A percentile compares a stretch with the other conserved stretches of the same genome.
phyloP scores from a whole-genome alignment of 305 asterid genomes.

The Fraxinus xanthoxyloides region DNA sequence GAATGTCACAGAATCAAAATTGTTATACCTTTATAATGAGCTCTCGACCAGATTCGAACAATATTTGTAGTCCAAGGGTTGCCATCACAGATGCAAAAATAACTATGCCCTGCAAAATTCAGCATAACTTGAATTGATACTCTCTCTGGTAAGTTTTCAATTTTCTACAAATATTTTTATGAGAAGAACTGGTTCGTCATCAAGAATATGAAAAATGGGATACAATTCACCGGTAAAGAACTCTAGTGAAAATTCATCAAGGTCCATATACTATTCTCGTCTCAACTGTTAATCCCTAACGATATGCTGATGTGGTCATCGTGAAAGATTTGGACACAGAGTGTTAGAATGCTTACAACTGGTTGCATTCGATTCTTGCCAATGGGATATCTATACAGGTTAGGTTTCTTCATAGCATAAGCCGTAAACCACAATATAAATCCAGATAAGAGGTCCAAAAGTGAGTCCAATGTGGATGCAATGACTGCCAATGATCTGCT shows the following conservation, averaged over 20 bases:
- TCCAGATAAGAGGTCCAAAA: conserved; percentile 22
- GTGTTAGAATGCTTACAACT: conserved; percentile 4
- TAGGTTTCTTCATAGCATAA: conserved; percentile 18
- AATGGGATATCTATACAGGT: conserved; percentile 12
- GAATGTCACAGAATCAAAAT: neutral
- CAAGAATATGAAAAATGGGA: neutral
- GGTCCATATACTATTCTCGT: neutral
- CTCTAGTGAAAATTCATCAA: neutral
- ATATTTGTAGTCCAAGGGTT: conserved; percentile 36
- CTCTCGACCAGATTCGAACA: conserved; percentile 32
- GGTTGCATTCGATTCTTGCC: conserved; percentile 25
- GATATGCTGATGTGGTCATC: neutral
- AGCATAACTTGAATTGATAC: neutral
- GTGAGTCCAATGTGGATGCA: conserved; percentile 20
- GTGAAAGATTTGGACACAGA: neutral
- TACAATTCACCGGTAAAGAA: neutral
- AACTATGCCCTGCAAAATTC: conserved; percentile 26
- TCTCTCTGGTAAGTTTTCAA: neutral
- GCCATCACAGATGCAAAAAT: conserved; percentile 47
- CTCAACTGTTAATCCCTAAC: neutral
- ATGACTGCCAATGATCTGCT: conserved; percentile 20
- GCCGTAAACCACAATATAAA: conserved; percentile 21
- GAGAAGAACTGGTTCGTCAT: neutral
- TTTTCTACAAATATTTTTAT: neutral
- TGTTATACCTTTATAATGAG: conserved; percentile 25